Conservation (phyloP, 768 basidiomycete species). For the Tylopilus subfusipes region DNA sequence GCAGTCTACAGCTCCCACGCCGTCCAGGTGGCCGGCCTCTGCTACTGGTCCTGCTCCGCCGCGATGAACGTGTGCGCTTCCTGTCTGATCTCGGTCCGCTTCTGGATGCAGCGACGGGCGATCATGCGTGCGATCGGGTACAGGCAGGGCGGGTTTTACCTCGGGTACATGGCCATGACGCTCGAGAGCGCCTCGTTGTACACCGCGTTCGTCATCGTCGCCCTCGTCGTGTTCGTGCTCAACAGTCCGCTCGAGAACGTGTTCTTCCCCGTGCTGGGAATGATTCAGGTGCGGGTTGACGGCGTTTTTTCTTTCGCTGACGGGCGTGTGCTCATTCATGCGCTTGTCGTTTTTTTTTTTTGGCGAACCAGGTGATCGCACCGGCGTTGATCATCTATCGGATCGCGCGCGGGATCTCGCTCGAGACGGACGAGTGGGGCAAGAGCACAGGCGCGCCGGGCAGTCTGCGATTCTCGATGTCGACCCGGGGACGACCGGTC, state of each 20-base stretch:
- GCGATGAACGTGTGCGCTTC: constrained; percentile 17
- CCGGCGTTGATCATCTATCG: constrained; percentile 22
- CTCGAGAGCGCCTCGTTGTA: constrained; percentile 24
- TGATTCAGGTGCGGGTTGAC: constrained; percentile 14
- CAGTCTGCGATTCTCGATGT: constrained; percentile 13
- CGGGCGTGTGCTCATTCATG: no score
- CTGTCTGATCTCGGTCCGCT: constrained; percentile 10
- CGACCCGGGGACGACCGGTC: background rate
- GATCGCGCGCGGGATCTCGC: constrained; percentile 18
- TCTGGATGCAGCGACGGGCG: constrained; percentile 18
- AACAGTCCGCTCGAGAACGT: constrained; percentile 25
- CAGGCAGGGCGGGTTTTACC: constrained; percentile 17
- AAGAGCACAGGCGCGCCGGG: background rate
- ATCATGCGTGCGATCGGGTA: constrained; percentile 9
- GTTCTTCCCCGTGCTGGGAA: constrained; percentile 22
- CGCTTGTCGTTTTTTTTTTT: no score
- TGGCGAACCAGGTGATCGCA: constrained; percentile 11
- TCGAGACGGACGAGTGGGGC: constrained; percentile 14
- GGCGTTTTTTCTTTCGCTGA: background rate
- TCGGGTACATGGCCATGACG: constrained; percentile 25
- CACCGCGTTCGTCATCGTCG: constrained; percentile 8
- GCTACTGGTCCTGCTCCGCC: constrained; percentile 15
- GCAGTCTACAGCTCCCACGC: constrained; percentile 14
- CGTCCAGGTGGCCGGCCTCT: constrained; percentile 14
- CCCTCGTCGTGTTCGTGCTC: constrained; percentile 11